Evolutionary conservation across 2,329 filamentous ascomycete genomes (phyloP), one percentile per base, ranked within the genome.

Genomic region (Chaetoscypha palmicola): DNA sequence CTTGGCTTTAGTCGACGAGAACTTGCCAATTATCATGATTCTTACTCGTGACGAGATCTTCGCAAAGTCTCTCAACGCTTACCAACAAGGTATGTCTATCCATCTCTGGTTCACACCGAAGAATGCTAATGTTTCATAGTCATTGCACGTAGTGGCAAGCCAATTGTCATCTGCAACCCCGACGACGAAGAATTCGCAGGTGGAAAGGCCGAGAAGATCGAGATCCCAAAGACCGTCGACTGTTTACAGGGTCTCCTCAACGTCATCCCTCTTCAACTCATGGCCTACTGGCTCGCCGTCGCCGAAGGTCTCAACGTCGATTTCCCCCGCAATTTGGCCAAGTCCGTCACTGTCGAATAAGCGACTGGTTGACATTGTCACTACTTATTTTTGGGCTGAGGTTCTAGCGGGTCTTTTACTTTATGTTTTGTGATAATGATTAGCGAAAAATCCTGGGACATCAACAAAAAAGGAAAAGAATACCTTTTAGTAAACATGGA

Each of bases 1-100:
- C 41, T 74, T 98, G 64, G 92, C 92, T 41, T 77, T 98, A 51
- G 92, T 98, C 48, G 92, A 98, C 61, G 92, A 98, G 77, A 91
- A 95, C 70, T 80, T 98, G 28, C 92, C 92, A 51, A 98, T 98
- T 66, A 95, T 98, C 69, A 98, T 98, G 92, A 97, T 98, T 62
- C 76, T 98, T 50, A 98, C 92, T 43, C 86, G 92, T 49, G 92
- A 98, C 64, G 78, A 89, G 58, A 83, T 98, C 62, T 98, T 98
- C 73, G 85, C 85, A 66, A 98, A 98, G 74, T 97, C 92, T n/a
- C 76, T 98, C 62, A 98, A 98, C 68, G 92, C 92, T 60, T 98
- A 97, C 69, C 92, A 98, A 72, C 92, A 98, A 76, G 82, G 83
- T 86, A 73, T 64, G 76, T 60, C 44, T 33, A 9, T 47, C 34